These are phyloP conservation scores for Sechiopsis laciniata DNA, from an alignment of 306 rosid species.

Conservation along the genomic window DNA sequence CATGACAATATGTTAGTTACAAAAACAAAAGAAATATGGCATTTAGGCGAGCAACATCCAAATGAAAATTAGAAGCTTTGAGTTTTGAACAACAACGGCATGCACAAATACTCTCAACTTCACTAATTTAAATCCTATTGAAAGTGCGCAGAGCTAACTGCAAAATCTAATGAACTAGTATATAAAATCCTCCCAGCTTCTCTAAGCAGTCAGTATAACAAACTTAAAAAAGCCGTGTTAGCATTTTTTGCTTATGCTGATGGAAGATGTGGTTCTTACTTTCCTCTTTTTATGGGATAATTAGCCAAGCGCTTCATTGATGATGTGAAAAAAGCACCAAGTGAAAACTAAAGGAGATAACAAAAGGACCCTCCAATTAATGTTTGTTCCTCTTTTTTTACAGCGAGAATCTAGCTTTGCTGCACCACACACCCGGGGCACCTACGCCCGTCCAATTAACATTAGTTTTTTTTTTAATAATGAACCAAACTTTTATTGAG, in stretches of 20 bases:
- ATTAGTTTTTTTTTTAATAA: no score
- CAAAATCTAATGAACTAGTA: not conserved
- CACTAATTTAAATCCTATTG: not conserved
- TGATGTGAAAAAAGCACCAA: no score
- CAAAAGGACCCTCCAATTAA: not conserved
- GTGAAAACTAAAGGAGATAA: not conserved
- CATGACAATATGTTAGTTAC: slow-evolving; percentile 24
- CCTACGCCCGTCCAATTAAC: no score
- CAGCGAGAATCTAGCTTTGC: no score
- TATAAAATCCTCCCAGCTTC: not conserved
- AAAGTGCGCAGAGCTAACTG: not conserved
- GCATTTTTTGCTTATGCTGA: not conserved
- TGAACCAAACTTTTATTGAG: no score
- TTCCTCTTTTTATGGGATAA: not conserved
- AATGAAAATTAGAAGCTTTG: no score
- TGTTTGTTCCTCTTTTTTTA: not conserved
- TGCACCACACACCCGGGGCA: no score
- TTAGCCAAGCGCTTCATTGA: not conserved
- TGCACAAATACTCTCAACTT: not conserved
- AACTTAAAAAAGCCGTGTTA: not conserved
- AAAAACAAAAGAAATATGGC: not conserved
- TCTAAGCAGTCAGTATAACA: not conserved
- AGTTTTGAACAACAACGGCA: not conserved
- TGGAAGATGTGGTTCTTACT: not conserved
- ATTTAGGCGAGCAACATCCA: not conserved